phyloP scores from a whole-genome alignment of 352 stramenopile genomes.

The Globisporangium okanoganense region DNA sequence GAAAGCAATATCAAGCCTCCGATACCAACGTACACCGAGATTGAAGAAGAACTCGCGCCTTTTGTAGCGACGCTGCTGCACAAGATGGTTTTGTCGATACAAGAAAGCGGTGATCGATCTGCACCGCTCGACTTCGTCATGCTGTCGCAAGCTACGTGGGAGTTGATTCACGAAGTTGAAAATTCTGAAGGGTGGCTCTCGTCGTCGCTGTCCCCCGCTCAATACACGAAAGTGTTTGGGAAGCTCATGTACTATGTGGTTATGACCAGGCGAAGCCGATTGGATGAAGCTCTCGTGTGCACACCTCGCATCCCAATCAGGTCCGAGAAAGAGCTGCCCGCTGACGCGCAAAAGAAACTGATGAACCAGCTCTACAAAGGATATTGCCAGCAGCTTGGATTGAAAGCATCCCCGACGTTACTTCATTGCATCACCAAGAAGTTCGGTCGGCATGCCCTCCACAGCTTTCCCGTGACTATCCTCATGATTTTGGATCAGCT shows the following conservation, averaged over 20 bases:
- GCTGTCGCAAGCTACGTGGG: conserved; percentile 56
- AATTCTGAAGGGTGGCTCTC: not conserved
- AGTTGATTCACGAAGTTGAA: conserved; percentile 49
- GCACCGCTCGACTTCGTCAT: conserved; percentile 38
- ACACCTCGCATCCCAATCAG: not conserved
- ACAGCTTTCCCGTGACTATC: conserved; percentile 45
- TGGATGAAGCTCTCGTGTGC: conserved; percentile 13
- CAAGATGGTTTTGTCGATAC: conserved; percentile 39
- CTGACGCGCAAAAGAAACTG: conserved; percentile 40
- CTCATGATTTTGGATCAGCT: conserved; percentile 55
- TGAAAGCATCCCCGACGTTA: conserved; percentile 37
- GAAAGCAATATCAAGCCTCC: not conserved
- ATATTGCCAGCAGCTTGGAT: conserved; percentile 34
- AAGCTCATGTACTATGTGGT: conserved; percentile 31
- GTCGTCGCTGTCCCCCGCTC: not conserved
- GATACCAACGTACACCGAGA: too few species aligned
- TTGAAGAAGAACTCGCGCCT: not conserved
- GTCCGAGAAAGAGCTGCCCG: conserved; percentile 14
- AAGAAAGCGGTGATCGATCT: conserved; percentile 17
- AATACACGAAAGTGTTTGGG: conserved; percentile 28
- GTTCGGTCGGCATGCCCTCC: conserved; percentile 40
- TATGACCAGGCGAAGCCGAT: conserved; percentile 30
- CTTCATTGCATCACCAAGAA: conserved; percentile 52
- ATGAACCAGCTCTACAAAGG: conserved; percentile 68
- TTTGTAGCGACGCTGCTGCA: conserved; percentile 22